Evolutionary conservation across 768 basidiomycete species (phyloP), one percentile per base, ranked within the genome.

Genomic region (Tephrocybe sp.): DNA sequence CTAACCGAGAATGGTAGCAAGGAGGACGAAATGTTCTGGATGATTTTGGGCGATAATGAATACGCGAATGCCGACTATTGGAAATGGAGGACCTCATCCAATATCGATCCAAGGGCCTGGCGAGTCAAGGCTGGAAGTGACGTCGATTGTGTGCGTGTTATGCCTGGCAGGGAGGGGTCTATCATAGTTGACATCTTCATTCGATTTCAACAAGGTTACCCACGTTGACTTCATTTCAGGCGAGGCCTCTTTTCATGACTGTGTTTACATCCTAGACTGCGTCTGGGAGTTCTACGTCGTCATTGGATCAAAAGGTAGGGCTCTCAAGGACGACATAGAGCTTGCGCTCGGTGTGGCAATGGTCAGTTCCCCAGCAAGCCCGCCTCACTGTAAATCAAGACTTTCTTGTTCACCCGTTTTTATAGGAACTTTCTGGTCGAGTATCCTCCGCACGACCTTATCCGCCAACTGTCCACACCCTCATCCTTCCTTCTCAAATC

Each of bases 21-120:
- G 34, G 60, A 67, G 20, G 85, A 90, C 48, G 87, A 90, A 53
- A 83, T 91, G 79, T 91, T 93, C 62, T 91, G 91, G 88, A 84
- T 89, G 81, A 78, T 88, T 32, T 73, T 93, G 2, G 90, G 90
- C n/a, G 81, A 88, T 20, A 76, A 82, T 2, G 78, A 78, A 1
- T 91, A 84, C 62, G 89, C 89, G 3, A 83, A 78, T 37, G 91
- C 91, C 1, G 82, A 92, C 57, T 86, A 92, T 64, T 93, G 91
- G 91, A 79, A 65, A 61, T 93, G 89, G 87, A 78, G 86, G 21
- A 64, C 59, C 15, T 65, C 70, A n/a, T 48, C 62, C 36, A 61
- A 64, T 6, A 59, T 65, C 6, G 75, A 79, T 41, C 80, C 88
- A 33, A 72, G 73, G 20, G 68, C 85, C 17, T 92, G 88, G 86